phyloP scores from a whole-genome alignment of 352 stramenopile species.

The Peronospora belbahrii region DNA sequence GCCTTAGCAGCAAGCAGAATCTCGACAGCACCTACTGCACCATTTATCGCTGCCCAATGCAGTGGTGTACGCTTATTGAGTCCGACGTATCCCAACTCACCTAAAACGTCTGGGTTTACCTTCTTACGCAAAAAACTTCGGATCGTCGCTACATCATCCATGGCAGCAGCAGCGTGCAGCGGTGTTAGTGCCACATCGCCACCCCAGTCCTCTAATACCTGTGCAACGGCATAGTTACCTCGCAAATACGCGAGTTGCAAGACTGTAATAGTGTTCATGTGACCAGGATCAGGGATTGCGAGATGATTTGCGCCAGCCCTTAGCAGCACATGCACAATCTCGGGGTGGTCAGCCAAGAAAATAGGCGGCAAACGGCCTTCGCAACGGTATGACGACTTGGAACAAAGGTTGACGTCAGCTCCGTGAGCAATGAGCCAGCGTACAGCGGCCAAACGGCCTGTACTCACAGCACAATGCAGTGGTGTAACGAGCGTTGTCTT shows the following conservation, averaged over 20 bases:
- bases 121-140: slow-evolving; percentile 55
- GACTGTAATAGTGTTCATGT: slow-evolving; percentile 83
- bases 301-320: slow-evolving; percentile 63
- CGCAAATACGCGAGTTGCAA: slow-evolving; percentile 73
- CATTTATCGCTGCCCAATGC: slow-evolving; percentile 74
- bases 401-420: slow-evolving; percentile 71
- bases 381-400: slow-evolving; percentile 58
- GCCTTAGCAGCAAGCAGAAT: slow-evolving; percentile 52
- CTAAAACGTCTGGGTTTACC: slow-evolving; percentile 69
- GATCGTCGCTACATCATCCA: slow-evolving; percentile 56
- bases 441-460: slow-evolving; percentile 59
- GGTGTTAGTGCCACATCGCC: slow-evolving; percentile 71
- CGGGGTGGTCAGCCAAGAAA: slow-evolving; percentile 72
- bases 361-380: slow-evolving; percentile 67
- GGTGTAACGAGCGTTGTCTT: slow-evolving; percentile 69
- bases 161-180: slow-evolving; percentile 66
- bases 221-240: slow-evolving; percentile 71
- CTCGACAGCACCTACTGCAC: slow-evolving; percentile 45
- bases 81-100: slow-evolving; percentile 71
- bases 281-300: slow-evolving; percentile 68
- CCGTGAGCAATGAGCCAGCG: slow-evolving; percentile 63
- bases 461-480: slow-evolving; percentile 74
- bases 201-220: slow-evolving; percentile 78
- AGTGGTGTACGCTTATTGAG: slow-evolving; percentile 75
- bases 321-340: slow-evolving; percentile 68